These are phyloP conservation scores for Ustilago lituana DNA, from an alignment of 1,284 basidiomycete species.

Conservation along the genomic window DNA sequence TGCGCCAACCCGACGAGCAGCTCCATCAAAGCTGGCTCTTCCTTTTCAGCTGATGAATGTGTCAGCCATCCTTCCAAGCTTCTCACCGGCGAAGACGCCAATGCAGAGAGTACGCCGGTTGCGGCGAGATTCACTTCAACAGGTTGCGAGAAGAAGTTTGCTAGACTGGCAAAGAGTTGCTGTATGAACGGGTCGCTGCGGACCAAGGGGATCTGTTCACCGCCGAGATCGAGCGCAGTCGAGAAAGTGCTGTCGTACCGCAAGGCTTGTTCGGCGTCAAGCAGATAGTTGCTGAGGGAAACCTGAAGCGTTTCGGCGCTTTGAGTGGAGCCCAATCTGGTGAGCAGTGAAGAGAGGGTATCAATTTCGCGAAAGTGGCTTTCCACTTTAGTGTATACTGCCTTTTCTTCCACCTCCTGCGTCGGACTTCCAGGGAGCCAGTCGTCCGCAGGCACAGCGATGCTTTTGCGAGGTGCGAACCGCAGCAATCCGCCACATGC, in stretches of 20 bases:
- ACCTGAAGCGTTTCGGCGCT: slow-evolving; percentile 25
- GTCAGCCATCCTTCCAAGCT: slow-evolving; percentile 85
- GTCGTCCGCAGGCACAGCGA: slow-evolving; percentile 4
- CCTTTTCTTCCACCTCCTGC: neutral
- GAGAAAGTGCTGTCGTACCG: slow-evolving; percentile 51
- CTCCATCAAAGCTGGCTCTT: slow-evolving; percentile 55
- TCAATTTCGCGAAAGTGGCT: slow-evolving; percentile 43
- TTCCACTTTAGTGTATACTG: slow-evolving; percentile 12
- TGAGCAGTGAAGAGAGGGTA: slow-evolving; percentile 29
- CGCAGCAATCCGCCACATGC: slow-evolving; percentile 28
- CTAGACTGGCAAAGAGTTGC: slow-evolving; percentile 76
- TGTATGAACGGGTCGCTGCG: slow-evolving; percentile 81
- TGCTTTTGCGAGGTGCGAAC: slow-evolving; percentile 18
- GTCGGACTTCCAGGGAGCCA: slow-evolving; percentile 10
- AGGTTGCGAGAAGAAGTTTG: slow-evolving; percentile 83
- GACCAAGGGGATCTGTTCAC: slow-evolving; percentile 71
- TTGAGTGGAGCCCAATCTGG: slow-evolving; percentile 11
- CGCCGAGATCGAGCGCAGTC: slow-evolving; percentile 18
- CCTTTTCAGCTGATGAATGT: slow-evolving; percentile 75
- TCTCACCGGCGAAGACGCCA: slow-evolving; percentile 83
- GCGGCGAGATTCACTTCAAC: slow-evolving; percentile 88
- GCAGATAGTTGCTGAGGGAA: slow-evolving; percentile 72
- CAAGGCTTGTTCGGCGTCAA: slow-evolving; percentile 76
- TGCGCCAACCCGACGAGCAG: slow-evolving; percentile 43
- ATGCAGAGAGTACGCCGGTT: slow-evolving; percentile 80